Evolutionary conservation across 1,284 basidiomycete species (phyloP).

Genomic region (Vanrija sp.): DNA sequence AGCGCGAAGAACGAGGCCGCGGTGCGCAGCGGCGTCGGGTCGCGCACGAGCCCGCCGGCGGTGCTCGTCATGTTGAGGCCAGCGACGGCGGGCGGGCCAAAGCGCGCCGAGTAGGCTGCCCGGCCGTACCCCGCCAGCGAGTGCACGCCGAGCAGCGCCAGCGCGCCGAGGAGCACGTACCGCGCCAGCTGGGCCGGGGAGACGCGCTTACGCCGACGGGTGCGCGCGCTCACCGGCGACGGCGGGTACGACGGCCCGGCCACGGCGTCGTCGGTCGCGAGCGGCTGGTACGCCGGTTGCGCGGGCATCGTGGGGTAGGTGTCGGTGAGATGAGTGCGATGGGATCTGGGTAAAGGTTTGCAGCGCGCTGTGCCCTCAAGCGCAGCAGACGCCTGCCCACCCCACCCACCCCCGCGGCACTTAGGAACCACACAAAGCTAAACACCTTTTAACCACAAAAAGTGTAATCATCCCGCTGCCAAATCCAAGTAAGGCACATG

Average conservation of each 20-base stretch:
- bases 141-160: neutral
- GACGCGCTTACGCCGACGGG: neutral
- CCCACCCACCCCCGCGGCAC: no score
- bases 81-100: neutral
- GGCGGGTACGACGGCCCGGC: no score
- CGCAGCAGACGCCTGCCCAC: no score
- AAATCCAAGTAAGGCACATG: no score
- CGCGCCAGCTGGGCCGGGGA: neutral
- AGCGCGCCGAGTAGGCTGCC: neutral
- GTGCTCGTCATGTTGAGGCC: neutral
- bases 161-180: neutral
- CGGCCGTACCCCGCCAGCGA: neutral
- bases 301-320: no score
- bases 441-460: no score
- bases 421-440: no score
- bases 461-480: no score
- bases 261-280: conserved; percentile 5
- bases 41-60: conserved; percentile 34
- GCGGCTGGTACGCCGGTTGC: neutral
- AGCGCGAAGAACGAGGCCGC: conserved; percentile 32
- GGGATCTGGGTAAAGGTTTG: no score
- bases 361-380: no score
- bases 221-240: no score
- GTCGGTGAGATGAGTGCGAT: no score
- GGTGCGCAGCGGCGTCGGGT: conserved; percentile 32